A percentile compares a stretch with the other conserved stretches of the same genome.
phyloP scores from a whole-genome alignment of 2,329 filamentous ascomycete species.

The Phialophora expanda region DNA sequence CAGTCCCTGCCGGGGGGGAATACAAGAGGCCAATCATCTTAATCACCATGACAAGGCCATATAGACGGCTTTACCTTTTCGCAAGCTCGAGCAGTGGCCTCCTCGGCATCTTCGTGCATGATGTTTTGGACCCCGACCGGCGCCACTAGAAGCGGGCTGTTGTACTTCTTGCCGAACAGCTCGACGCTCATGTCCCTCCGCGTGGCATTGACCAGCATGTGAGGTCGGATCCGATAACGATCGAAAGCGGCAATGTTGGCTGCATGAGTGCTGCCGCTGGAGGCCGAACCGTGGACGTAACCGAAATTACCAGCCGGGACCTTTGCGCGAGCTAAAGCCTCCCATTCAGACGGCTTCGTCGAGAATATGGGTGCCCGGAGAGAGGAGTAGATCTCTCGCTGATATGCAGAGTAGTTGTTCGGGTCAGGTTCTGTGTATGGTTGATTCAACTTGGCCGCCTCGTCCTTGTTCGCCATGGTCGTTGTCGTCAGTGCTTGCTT shows the following conservation, averaged over 20 bases:
- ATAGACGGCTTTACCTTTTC: slow-evolving; percentile 44
- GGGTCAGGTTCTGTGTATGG: slow-evolving; percentile 37
- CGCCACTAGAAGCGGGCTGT: slow-evolving; percentile 64
- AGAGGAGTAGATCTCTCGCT: slow-evolving; percentile 38
- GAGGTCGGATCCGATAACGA: slow-evolving; percentile 42
- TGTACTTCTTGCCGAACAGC: slow-evolving; percentile 57
- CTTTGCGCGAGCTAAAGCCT: slow-evolving; percentile 56
- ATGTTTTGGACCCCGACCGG: slow-evolving; percentile 73
- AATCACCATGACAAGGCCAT: background rate
- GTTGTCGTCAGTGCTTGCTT: background rate
- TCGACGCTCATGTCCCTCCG: slow-evolving; percentile 55
- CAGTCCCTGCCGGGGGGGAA: too few species aligned
- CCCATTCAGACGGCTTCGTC: slow-evolving; percentile 61
- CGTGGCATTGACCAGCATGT: slow-evolving; percentile 44
- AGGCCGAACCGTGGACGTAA: slow-evolving; percentile 65
- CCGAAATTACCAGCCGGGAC: slow-evolving; percentile 60
- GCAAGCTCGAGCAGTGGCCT: slow-evolving; percentile 66
- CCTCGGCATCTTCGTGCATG: slow-evolving; percentile 68
- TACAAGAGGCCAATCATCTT: background rate
- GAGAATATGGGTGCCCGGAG: slow-evolving; percentile 55
- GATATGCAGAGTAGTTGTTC: slow-evolving; percentile 33
- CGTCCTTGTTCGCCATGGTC: slow-evolving; percentile 26
- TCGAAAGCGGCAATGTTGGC: slow-evolving; percentile 44
- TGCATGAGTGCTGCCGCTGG: slow-evolving; percentile 41
- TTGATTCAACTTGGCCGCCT: slow-evolving; percentile 26